Evolutionary conservation across 73 alveolate species (phyloP), one percentile per base, ranked within the genome.

Genomic region (Paraurostyla sp.): DNA sequence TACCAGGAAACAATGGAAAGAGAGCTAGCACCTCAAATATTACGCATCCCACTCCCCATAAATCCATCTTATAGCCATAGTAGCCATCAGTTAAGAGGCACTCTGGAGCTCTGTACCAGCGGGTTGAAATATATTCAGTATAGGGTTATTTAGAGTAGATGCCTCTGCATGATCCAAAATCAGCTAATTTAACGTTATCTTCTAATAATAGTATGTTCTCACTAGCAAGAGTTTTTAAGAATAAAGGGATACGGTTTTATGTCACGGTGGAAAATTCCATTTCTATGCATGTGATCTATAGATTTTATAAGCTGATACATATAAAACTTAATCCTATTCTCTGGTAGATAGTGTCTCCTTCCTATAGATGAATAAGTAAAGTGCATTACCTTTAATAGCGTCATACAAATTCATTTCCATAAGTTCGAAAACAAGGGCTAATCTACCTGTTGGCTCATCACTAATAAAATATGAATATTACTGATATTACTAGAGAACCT

Each of bases 11-110:
- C 20, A 97, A 87, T 32, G 99, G 99, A 62, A 97, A 97, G 75
- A 96, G 88, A 25, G 98, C 76, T 32, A 94, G 87, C 63, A 96
- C 95, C 94, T 98, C 99, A 92, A 98, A 98, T 84, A 97, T 85
- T 32, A 98, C 99, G 92, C 99, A 98, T 29, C 99, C 99, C 0
- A 97, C 99, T 25, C 99, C 99, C 98, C 99, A 97, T 89, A 97
- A 88, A 91, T 98, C 99, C 99, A 98, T 98, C 93, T 98, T 98
- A 91, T 95, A 96, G 71, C 93, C 97, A 89, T 98, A 98, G 90
- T 96, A 98, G 54, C 99, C 99, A 92, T 98, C 99, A 43, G 99
- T 98, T 94, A 98, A 88, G 56, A 98, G 88, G 69, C 99, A 98
- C 92, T 98, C 99, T 0, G 99, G 99, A 22, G 99, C 99, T 38